Percentiles rank a stretch among this genome's conserved stretches.
Conservation (phyloP, 2,329 filamentous ascomycete genomes). For the Neofusicoccum parvum region DNA sequence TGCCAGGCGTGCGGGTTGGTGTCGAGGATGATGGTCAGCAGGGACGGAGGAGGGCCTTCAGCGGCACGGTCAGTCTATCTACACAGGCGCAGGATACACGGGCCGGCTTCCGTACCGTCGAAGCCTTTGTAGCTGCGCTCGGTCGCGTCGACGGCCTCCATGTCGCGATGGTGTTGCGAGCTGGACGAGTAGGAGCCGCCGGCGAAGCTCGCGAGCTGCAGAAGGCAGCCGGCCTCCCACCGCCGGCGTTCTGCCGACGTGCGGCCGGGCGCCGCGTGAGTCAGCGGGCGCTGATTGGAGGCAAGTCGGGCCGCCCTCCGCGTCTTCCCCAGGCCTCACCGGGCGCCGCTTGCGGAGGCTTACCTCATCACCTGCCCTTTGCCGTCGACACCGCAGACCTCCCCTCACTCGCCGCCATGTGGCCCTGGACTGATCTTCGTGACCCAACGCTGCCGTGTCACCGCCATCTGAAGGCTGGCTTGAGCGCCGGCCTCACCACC, state of each 20-base stretch:
- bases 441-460: neutral
- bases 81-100: constrained; percentile 7
- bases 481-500: too few relatives aligned
- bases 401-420: neutral
- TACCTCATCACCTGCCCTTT: neutral
- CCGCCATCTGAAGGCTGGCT: neutral
- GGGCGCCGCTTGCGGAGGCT: neutral
- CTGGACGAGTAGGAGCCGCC: neutral
- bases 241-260: neutral
- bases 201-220: neutral
- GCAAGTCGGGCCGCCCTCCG: neutral
- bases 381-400: neutral
- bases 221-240: neutral
- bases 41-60: constrained; percentile 67
- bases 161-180: constrained; percentile 34
- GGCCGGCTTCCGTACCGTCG: constrained; percentile 31
- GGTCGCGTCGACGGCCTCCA: constrained; percentile 68
- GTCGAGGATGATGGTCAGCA: constrained; percentile 89
- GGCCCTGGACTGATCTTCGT: neutral
- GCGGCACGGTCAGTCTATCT: neutral
- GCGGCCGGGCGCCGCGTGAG: neutral
- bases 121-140: constrained; percentile 45
- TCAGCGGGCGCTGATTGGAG: neutral
- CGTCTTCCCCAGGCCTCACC: neutral
- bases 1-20: constrained; percentile 96